phyloP scores from a whole-genome alignment of 164 flowering plant genomes.

The Echeveria elegans region DNA sequence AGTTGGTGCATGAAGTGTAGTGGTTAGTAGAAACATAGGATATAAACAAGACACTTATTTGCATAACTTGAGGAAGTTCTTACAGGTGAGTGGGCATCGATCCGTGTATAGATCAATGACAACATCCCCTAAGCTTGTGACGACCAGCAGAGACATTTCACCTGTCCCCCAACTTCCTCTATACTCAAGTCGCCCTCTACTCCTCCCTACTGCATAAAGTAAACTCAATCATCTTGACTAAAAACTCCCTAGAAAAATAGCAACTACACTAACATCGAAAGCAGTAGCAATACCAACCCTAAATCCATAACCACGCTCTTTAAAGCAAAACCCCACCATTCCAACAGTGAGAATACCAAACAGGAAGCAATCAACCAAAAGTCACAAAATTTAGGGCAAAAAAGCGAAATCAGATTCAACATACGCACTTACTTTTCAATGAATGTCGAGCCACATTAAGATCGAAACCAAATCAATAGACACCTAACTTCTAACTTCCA shows the following conservation, averaged over 20 bases:
- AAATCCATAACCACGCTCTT: too few relatives aligned
- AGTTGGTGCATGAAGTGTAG: too few relatives aligned
- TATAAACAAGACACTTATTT: too few relatives aligned
- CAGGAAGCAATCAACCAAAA: too few relatives aligned
- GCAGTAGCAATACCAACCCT: not conserved
- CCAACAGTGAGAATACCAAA: too few relatives aligned
- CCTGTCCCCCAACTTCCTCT: not conserved
- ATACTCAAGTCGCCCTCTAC: too few relatives aligned
- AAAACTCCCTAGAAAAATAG: too few relatives aligned
- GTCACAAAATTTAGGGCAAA: not conserved
- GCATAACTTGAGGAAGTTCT: constrained; percentile 76
- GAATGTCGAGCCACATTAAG: not conserved
- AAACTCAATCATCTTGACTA: too few relatives aligned
- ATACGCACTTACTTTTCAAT: not conserved
- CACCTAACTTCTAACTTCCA: too few relatives aligned
- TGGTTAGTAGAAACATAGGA: too few relatives aligned
- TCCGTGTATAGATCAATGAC: constrained; percentile 65
- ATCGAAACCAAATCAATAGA: not conserved
- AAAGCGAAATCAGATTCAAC: not conserved
- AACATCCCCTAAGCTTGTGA: constrained; percentile 84
- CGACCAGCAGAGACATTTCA: constrained; percentile 69
- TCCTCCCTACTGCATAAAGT: too few relatives aligned
- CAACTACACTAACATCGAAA: not conserved
- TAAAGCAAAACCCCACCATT: too few relatives aligned
- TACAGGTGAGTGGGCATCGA: constrained; percentile 79